These are phyloP conservation scores for Ganoderma sinense DNA, from an alignment of 1,284 basidiomycete species.

Conservation along the genomic window DNA sequence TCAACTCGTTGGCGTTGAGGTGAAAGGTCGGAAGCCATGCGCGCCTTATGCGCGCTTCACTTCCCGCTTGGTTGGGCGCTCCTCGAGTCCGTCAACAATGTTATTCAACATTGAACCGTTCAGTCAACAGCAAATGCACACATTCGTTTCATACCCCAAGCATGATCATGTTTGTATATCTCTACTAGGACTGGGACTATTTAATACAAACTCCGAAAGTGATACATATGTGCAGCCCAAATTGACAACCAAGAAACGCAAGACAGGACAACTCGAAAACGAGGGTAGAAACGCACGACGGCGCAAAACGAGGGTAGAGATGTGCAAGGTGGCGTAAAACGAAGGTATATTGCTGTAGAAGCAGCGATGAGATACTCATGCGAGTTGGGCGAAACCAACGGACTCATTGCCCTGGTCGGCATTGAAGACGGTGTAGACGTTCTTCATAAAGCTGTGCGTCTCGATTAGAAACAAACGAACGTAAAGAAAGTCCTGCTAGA, in stretches of 20 bases:
- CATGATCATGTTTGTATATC: background rate
- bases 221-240: background rate
- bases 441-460: slow-evolving; percentile 33
- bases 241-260: background rate
- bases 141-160: background rate
- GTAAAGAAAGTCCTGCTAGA: no score
- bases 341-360: background rate
- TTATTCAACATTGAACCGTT: no score
- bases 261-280: background rate
- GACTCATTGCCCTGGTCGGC: slow-evolving; percentile 22
- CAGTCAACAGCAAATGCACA: no score
- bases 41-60: no score
- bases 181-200: background rate
- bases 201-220: background rate
- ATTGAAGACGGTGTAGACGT: slow-evolving; percentile 36
- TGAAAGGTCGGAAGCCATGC: background rate
- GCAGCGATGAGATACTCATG: background rate
- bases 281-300: background rate
- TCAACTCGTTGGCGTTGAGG: background rate
- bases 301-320: background rate
- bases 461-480: background rate
- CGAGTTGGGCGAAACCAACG: slow-evolving; percentile 34
- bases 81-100: no score
- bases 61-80: no score
- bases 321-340: background rate